These are phyloP conservation scores for Plenodomus lindquistii DNA, from an alignment of 2,329 filamentous ascomycete species.

Conservation along the genomic window DNA sequence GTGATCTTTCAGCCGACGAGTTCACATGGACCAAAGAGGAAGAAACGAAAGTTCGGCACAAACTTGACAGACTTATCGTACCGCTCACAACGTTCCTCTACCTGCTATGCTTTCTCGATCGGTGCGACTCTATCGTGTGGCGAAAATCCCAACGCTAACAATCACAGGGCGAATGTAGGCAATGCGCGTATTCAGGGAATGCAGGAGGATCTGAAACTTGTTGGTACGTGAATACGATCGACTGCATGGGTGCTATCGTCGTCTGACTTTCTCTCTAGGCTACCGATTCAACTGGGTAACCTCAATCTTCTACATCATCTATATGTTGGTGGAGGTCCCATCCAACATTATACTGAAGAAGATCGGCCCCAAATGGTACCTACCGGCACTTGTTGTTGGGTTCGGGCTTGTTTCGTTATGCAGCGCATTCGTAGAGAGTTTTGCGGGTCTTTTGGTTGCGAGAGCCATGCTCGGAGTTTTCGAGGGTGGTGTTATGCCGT, in stretches of 20 bases:
- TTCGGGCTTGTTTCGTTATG: slow-evolving; percentile 61
- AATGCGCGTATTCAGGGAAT: slow-evolving; percentile 62
- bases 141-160: background rate
- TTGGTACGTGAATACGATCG: too few species aligned
- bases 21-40: slow-evolving; percentile 57
- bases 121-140: slow-evolving; percentile 18
- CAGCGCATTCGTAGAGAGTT: slow-evolving; percentile 58
- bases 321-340: slow-evolving; percentile 60
- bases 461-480: slow-evolving; percentile 59
- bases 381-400: slow-evolving; percentile 58
- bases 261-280: too few species aligned
- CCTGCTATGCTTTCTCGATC: slow-evolving; percentile 56
- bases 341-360: slow-evolving; percentile 60
- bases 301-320: slow-evolving; percentile 63
- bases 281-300: slow-evolving; percentile 61
- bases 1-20: slow-evolving; percentile 36
- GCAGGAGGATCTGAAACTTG: slow-evolving; percentile 53
- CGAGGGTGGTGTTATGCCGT: slow-evolving; percentile 62
- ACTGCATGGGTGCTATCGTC: too few species aligned
- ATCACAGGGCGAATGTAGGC: slow-evolving; percentile 49
- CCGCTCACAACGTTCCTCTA: slow-evolving; percentile 59
- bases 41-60: slow-evolving; percentile 54
- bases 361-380: slow-evolving; percentile 57
- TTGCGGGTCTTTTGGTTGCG: slow-evolving; percentile 52
- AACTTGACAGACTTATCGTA: slow-evolving; percentile 58